These are phyloP conservation scores for Rhytidhysteron rufulum DNA, from an alignment of 2,329 filamentous ascomycete genomes.

Conservation along the genomic window DNA sequence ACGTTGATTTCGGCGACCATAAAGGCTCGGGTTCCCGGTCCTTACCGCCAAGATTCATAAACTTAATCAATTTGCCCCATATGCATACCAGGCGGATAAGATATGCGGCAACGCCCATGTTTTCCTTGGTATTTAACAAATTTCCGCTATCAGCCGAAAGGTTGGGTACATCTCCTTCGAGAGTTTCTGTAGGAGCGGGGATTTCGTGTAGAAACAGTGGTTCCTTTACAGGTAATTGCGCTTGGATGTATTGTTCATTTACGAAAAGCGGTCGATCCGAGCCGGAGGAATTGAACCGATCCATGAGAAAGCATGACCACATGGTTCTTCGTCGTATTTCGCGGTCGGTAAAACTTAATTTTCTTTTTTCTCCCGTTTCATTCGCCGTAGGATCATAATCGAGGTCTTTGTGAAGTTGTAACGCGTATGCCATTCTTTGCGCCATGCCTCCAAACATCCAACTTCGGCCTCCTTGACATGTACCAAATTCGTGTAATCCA, in stretches of 20 bases:
- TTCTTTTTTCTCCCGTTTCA: conserved; percentile 53
- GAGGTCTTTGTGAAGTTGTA: conserved; percentile 89
- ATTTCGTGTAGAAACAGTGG: conserved; percentile 88
- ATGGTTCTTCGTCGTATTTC: conserved; percentile 91
- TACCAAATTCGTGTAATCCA: conserved; percentile 92
- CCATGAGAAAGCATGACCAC: conserved; percentile 98
- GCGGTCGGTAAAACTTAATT: conserved; percentile 83
- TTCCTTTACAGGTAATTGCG: conserved; percentile 88
- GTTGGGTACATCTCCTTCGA: conserved; percentile 67
- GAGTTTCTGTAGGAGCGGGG: conserved; percentile 77
- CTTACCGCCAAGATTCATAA: conserved; percentile 85
- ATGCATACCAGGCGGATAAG: conserved; percentile 80
- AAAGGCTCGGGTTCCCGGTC: conserved; percentile 72
- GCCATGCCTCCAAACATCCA: conserved; percentile 96
- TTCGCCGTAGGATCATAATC: conserved; percentile 72
- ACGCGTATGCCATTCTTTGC: conserved; percentile 92
- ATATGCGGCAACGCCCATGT: conserved; percentile 93
- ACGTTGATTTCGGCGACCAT: conserved; percentile 79
- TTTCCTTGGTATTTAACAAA: conserved; percentile 64
- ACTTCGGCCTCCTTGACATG: conserved; percentile 90
- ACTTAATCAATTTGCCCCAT: conserved; percentile 87
- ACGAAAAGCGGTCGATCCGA: conserved; percentile 90
- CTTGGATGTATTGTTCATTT: conserved; percentile 80
- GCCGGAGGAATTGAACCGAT: conserved; percentile 93
- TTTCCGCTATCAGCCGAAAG: conserved; percentile 62